Conservation (phyloP, 495 filamentous ascomycete species). For the Pseudoneurospora amorphoporcata region DNA sequence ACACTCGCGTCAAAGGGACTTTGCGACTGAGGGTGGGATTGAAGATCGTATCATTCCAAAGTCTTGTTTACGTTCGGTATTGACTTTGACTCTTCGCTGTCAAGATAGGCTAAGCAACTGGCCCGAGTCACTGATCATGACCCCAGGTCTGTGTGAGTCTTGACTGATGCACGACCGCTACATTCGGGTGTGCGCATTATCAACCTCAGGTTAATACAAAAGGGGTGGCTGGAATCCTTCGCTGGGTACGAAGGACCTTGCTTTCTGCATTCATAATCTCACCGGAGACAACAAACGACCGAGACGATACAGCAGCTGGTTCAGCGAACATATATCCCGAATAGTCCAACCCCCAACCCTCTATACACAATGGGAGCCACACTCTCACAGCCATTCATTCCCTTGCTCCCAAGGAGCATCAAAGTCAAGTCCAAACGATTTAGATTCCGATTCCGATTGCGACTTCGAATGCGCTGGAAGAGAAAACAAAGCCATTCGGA, state of each 20-base stretch:
- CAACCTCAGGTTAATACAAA: background rate
- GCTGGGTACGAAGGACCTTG: background rate
- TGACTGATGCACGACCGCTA: background rate
- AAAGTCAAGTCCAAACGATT: background rate
- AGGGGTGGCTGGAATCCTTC: background rate
- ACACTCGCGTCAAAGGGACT: background rate
- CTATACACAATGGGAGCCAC: background rate
- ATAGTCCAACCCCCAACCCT: too few relatives aligned
- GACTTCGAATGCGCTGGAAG: background rate
- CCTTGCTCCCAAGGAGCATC: background rate
- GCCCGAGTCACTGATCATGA: background rate
- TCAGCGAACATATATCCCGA: background rate
- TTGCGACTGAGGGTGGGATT: background rate
- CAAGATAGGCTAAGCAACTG: background rate
- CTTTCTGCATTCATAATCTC: background rate
- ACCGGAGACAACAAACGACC: background rate
- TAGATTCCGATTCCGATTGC: background rate
- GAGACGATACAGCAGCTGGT: background rate
- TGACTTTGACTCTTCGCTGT: background rate
- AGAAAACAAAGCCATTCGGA: background rate
- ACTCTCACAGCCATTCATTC: background rate
- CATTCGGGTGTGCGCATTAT: background rate
- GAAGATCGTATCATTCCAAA: background rate
- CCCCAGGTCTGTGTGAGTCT: background rate
- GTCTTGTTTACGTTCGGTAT: background rate